A percentile compares a stretch with the other conserved stretches of the same genome.
Conservation (phyloP, 306 rosid genomes). For the Fagus crenata region DNA sequence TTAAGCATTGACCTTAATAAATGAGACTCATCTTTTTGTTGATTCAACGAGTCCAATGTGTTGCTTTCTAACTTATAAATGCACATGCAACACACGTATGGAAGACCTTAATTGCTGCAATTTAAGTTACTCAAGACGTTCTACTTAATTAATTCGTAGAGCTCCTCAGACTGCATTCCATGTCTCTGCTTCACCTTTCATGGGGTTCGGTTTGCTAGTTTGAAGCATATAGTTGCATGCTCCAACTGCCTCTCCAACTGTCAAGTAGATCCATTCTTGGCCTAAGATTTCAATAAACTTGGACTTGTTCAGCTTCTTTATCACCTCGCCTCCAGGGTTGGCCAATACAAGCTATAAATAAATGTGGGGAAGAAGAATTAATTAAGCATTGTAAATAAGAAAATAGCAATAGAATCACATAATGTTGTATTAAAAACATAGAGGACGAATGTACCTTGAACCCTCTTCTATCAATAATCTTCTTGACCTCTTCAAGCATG, state of each 20-base stretch:
- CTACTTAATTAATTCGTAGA: not conserved
- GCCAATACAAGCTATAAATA: constrained; percentile 65
- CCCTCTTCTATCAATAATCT: constrained; percentile 70
- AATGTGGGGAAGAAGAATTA: constrained; percentile 1
- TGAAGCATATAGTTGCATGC: constrained; percentile 78
- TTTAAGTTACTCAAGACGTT: not conserved
- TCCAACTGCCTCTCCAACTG: constrained; percentile 86
- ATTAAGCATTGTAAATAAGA: constrained; percentile 11
- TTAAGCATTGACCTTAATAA: not conserved
- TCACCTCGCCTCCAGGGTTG: constrained; percentile 88
- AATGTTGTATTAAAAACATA: constrained; percentile 6
- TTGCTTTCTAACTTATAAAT: not conserved
- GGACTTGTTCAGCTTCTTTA: constrained; percentile 88
- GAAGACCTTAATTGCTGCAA: not conserved
- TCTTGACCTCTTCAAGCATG: constrained; percentile 89
- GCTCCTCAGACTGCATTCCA: constrained; percentile 62
- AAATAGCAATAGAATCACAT: not conserved
- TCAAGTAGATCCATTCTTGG: constrained; percentile 72
- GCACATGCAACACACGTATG: not conserved
- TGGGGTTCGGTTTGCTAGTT: constrained; percentile 42
- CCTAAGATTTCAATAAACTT: constrained; percentile 57
- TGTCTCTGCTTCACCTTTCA: constrained; percentile 52
- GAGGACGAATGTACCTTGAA: constrained; percentile 49
- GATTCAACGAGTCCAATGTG: constrained; percentile 5
- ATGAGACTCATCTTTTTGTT: not conserved